Evolutionary conservation across 2,329 filamentous ascomycete species (phyloP).

Genomic region (Trichoderma harzianum): DNA sequence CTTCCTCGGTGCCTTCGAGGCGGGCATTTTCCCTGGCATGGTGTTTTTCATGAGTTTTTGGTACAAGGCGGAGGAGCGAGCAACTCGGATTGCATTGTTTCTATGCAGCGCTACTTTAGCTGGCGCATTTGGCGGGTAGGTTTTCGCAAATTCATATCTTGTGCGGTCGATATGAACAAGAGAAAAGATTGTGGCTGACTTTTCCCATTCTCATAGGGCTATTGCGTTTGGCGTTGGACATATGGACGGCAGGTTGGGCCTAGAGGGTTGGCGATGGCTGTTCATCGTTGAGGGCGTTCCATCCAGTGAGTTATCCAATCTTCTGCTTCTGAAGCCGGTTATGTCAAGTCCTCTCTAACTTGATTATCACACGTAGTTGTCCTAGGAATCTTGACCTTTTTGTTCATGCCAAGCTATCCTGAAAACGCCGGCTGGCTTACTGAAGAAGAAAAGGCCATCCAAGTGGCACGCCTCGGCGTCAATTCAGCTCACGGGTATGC

Average conservation of each 20-base stretch:
- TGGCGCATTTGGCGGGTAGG: constrained; percentile 6
- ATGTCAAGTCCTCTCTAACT: neutral
- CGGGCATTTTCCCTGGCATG: neutral
- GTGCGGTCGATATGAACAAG: neutral
- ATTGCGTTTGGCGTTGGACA: neutral
- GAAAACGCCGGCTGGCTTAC: neutral
- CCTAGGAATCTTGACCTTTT: neutral
- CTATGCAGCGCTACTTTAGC: neutral
- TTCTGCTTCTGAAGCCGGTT: too few relatives aligned
- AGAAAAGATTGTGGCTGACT: neutral
- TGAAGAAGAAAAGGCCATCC: constrained; percentile 2
- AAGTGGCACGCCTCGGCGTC: neutral
- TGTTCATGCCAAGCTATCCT: neutral
- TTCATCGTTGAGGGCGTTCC: constrained; percentile 3
- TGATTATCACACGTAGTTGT: neutral
- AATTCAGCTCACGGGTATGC: neutral
- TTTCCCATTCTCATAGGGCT: neutral
- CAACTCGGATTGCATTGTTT: neutral
- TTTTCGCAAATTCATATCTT: neutral
- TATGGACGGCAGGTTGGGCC: neutral
- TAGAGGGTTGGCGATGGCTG: neutral
- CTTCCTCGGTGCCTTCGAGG: neutral
- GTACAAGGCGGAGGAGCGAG: constrained; percentile 3
- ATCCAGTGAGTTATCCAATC: neutral
- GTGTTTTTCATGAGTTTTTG: constrained; percentile 5